phyloP scores from a whole-genome alignment of 345 rosid genomes.

The Eucalyptus polyanthemos region DNA sequence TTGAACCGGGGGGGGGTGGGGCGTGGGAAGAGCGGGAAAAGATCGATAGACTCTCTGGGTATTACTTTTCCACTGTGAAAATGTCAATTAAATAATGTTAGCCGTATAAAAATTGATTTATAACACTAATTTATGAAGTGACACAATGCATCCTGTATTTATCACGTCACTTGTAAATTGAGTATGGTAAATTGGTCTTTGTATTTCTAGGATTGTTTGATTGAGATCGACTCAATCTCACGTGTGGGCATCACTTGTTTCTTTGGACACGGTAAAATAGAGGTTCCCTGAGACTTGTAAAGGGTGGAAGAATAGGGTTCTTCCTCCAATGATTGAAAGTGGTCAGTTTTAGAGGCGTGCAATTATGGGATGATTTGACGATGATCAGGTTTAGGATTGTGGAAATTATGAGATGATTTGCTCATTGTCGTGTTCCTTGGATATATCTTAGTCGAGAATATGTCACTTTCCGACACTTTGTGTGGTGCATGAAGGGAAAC shows the following conservation, averaged over 20 bases:
- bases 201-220: neutral
- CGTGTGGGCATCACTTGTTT: neutral
- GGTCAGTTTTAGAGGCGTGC: neutral
- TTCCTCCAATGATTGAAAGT: neutral
- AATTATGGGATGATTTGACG: neutral
- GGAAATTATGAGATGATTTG: neutral
- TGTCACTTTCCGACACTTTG: neutral
- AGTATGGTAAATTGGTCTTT: neutral
- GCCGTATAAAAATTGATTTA: neutral
- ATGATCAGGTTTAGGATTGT: neutral
- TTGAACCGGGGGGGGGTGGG: neutral
- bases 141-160: neutral
- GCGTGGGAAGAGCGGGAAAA: accelerated
- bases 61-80: neutral
- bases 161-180: neutral
- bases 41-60: neutral
- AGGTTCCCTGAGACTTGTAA: neutral
- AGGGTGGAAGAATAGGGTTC: neutral
- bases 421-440: neutral
- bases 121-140: neutral
- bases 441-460: neutral
- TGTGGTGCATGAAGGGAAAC: neutral
- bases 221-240: neutral
- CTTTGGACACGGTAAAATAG: neutral
- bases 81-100: neutral